Base-by-base conservation (phyloP, 805 yeast species). In the Komagataella ulmi region DNA sequence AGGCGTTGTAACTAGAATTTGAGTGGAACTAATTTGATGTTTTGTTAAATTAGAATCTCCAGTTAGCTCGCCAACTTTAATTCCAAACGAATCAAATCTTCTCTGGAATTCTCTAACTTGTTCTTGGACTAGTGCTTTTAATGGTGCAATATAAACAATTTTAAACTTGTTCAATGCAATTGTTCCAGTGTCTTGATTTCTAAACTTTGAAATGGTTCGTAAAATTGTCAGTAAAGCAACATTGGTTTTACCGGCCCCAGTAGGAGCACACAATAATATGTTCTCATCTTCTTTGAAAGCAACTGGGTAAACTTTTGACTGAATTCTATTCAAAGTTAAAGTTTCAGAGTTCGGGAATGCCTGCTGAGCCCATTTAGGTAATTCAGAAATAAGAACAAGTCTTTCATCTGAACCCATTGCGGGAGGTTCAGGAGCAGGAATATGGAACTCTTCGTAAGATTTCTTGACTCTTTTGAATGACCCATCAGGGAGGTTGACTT, bases 211-310 rank as follows among this genome's bases (percentile, higher is more conserved):
- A 19, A 90, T 62, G 0, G 85, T 71, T 49, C 83, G 68, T n/a
- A 90, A 69, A 3, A 87, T 74, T 0, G 96, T 72, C 48, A 93
- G 66, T 82, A 93, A 79, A 0, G 99, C 99, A 36, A 93, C 96
- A 63, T 93, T 93, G 19, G 99, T 91, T 64, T 91, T 91, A 69
- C 99, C 99, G 2, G 97, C 97, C 69, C 99, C 99, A 0, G 99
- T 91, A 5, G 99, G 99, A 1, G 99, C 98, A 74, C 98, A 91
- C 57, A 91, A 70, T 17, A 91, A 68, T 44, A 93, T 63, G 59
- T 90, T 91, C 3, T 74, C 73, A 60, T 86, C 93, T 1, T 77
- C 67, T 3, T 73, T 60, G 56, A 91, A 87, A 0, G 96, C 97
- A n/a, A 71, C 61, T 1, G 93, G 93, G 56, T 67, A 88, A 0